A percentile compares a stretch with the other conserved stretches of the same genome.
Conservation (phyloP, 164 flowering plant species). For the Umbellularia californica region DNA sequence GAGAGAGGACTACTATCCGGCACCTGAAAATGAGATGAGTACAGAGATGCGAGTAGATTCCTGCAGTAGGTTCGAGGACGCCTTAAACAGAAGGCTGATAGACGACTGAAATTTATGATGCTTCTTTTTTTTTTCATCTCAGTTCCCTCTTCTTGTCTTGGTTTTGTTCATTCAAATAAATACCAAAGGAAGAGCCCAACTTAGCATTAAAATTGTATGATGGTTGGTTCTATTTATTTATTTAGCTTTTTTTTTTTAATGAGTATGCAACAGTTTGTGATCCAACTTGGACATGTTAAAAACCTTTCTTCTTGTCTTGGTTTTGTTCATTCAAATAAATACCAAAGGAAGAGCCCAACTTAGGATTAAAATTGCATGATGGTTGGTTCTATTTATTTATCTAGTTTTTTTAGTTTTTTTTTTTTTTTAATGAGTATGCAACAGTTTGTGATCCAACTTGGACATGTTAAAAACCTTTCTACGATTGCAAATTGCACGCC, state of each 20-base stretch:
- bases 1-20: conserved; percentile 91
- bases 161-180: no score
- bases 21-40: conserved; percentile 96
- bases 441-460: not conserved
- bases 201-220: not conserved
- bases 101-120: conserved; percentile 35
- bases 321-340: no score
- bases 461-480: not conserved
- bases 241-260: no score
- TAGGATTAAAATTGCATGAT: not conserved
- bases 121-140: not conserved
- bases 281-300: no score
- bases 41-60: conserved; percentile 91
- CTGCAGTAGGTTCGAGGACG: conserved; percentile 78
- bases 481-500: not conserved
- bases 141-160: not conserved
- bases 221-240: no score
- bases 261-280: not conserved
- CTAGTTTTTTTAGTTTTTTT: no score
- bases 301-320: not conserved
- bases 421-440: not conserved
- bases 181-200: not conserved
- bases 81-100: conserved; percentile 47
- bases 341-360: not conserved
- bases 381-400: no score